Evolutionary conservation across 805 yeast species (phyloP).

Genomic region (Hanseniaspora pseudoguilliermondii): DNA sequence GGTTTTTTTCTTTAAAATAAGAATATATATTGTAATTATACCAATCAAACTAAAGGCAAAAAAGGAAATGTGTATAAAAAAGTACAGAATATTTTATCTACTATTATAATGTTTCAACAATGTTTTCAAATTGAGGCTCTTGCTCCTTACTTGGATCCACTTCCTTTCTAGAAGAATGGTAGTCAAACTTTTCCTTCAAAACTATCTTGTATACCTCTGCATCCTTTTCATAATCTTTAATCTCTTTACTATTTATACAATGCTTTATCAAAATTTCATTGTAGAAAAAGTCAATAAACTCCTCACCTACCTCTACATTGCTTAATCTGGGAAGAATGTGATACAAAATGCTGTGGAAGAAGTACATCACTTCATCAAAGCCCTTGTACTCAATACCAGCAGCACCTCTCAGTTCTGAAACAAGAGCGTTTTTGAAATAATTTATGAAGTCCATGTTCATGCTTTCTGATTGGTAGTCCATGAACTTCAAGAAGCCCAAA

Average conservation of each 20-base stretch:
- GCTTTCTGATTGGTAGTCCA: not conserved
- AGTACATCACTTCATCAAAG: not conserved
- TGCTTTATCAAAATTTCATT: slow-evolving; percentile 1
- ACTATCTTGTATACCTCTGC: not conserved
- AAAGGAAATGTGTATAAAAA: not conserved
- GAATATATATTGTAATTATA: no score
- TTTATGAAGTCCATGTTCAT: slow-evolving; percentile 4
- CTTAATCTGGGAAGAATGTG: slow-evolving; percentile 2
- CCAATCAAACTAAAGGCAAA: not conserved
- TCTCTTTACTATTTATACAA: not conserved
- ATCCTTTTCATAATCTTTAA: not conserved
- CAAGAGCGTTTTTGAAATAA: not conserved
- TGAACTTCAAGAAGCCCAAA: not conserved
- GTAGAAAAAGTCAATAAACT: slow-evolving; percentile 3
- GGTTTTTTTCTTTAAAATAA: no score
- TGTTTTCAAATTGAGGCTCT: not conserved
- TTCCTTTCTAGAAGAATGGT: not conserved
- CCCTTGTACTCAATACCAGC: slow-evolving; percentile 1
- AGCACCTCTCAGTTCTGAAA: not conserved
- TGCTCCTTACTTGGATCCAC: not conserved
- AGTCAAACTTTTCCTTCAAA: not conserved
- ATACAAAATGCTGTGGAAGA: not conserved
- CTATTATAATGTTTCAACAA: not conserved
- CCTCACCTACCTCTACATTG: not conserved
- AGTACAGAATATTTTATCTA: no score